These are phyloP conservation scores for Umbelopsis sp. DNA, from an alignment of 192 early-diverging fungal genomes.

Conservation along the genomic window DNA sequence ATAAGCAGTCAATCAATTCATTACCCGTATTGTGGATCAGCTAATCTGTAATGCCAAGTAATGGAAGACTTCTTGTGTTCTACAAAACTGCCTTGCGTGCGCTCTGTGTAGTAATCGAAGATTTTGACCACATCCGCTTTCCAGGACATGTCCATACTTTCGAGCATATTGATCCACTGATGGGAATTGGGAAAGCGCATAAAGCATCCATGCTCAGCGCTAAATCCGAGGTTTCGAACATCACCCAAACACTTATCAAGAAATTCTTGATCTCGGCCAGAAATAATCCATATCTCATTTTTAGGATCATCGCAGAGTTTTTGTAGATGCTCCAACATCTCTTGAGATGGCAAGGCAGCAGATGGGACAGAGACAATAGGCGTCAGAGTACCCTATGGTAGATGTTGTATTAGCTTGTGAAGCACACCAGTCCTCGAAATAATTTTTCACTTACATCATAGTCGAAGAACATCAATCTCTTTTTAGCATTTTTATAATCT, in stretches of 20 bases:
- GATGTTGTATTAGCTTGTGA: background rate
- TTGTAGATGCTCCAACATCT: slow-evolving; percentile 80
- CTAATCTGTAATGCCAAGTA: slow-evolving; percentile 97
- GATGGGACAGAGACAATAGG: slow-evolving; percentile 91
- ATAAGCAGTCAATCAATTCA: background rate
- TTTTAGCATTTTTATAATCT: slow-evolving; percentile 61
- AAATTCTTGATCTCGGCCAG: slow-evolving; percentile 84
- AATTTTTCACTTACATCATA: slow-evolving; percentile 72
- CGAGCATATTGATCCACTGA: slow-evolving; percentile 75
- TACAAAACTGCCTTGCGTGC: slow-evolving; percentile 92
- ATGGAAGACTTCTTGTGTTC: slow-evolving; percentile 92
- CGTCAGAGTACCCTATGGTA: slow-evolving; percentile 84
- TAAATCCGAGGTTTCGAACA: slow-evolving; percentile 77
- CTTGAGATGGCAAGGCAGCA: slow-evolving; percentile 81
- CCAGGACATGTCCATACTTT: slow-evolving; percentile 87
- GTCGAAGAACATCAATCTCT: slow-evolving; percentile 90
- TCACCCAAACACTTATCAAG: slow-evolving; percentile 89
- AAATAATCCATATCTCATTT: slow-evolving; percentile 90
- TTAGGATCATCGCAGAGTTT: slow-evolving; percentile 72
- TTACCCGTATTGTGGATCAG: slow-evolving; percentile 91
- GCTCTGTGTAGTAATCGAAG: slow-evolving; percentile 94
- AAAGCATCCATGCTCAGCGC: slow-evolving; percentile 98
- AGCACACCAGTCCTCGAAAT: too few relatives aligned
- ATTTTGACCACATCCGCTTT: slow-evolving; percentile 91
- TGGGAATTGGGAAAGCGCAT: slow-evolving; percentile 73